phyloP scores from a whole-genome alignment of 1,284 basidiomycete genomes.

The Vanrija sp. region DNA sequence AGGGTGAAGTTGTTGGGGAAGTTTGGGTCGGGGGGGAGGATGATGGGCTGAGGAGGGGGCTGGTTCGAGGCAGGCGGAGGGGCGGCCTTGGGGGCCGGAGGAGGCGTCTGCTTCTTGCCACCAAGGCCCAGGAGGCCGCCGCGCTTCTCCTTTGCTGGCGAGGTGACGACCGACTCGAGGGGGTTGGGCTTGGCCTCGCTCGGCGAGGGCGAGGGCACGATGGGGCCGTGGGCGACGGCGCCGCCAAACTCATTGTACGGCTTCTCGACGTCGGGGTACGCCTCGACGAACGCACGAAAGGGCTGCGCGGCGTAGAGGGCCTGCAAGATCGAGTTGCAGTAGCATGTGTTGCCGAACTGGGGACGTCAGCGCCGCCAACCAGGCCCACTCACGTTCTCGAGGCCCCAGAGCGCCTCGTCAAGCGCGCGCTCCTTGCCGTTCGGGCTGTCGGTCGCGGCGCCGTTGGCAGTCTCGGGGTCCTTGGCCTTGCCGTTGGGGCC shows the following conservation, averaged over 20 bases:
- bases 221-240: conserved; percentile 10
- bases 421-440: conserved; percentile 29
- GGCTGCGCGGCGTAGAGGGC: conserved; percentile 86
- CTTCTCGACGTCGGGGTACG: conserved; percentile 50
- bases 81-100: too few species aligned
- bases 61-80: neutral
- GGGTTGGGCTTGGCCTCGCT: conserved; percentile 21
- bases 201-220: conserved; percentile 3
- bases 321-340: conserved; percentile 96
- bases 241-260: conserved; percentile 41
- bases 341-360: conserved; percentile 82
- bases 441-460: neutral
- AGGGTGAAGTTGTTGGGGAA: conserved; percentile 64
- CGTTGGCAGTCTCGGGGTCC: neutral
- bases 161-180: conserved; percentile 12
- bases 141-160: conserved; percentile 22
- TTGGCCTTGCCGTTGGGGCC: conserved; percentile 4
- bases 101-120: conserved; percentile 2
- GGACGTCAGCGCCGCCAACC: neutral
- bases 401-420: conserved; percentile 61
- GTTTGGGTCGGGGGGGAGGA: conserved; percentile 52
- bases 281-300: conserved; percentile 69
- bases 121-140: conserved; percentile 16
- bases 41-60: conserved; percentile 13
- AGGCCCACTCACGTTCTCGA: conserved; percentile 76